Conservation (phyloP, 2,329 filamentous ascomycete genomes). For the Didymella arachidicola region DNA sequence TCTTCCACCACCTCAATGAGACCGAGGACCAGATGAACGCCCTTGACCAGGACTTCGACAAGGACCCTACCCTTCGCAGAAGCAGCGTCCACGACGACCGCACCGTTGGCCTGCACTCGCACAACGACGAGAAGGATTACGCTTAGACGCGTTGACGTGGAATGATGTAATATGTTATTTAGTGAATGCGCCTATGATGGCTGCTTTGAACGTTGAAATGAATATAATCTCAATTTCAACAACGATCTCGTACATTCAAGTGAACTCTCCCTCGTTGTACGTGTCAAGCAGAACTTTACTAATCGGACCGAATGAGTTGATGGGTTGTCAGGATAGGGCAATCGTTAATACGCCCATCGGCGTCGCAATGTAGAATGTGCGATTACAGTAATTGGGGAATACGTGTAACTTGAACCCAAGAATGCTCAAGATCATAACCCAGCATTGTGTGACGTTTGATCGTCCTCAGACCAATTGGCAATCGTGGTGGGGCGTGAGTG, state of each 20-base stretch:
- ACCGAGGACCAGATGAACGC: conserved; percentile 50
- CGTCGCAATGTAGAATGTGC: no score
- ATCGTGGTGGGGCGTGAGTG: conserved; percentile 1
- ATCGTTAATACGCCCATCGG: no score
- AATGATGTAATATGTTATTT: conserved; percentile 22
- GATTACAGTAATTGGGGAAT: no score
- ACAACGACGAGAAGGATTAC: conserved; percentile 15
- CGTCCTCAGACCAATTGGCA: conserved; percentile 7
- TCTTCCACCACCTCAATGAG: conserved; percentile 51
- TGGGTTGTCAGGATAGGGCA: no score
- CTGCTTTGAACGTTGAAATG: conserved; percentile 15
- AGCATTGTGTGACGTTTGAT: conserved; percentile 15
- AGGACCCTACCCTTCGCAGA: conserved; percentile 40
- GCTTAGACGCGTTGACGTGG: conserved; percentile 7
- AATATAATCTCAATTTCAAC: conserved; percentile 5
- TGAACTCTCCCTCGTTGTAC: neutral
- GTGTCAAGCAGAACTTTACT: neutral
- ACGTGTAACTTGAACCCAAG: neutral
- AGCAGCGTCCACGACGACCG: conserved; percentile 28
- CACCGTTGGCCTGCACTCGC: conserved; percentile 12
- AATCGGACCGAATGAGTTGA: neutral
- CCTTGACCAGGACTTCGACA: conserved; percentile 46
- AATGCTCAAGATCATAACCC: conserved; percentile 20
- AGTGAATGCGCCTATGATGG: conserved; percentile 9
- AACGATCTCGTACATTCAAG: neutral